Evolutionary conservation across 164 flowering plant species (phyloP), one percentile per base, ranked within the genome.

Genomic region (Sedum album): DNA sequence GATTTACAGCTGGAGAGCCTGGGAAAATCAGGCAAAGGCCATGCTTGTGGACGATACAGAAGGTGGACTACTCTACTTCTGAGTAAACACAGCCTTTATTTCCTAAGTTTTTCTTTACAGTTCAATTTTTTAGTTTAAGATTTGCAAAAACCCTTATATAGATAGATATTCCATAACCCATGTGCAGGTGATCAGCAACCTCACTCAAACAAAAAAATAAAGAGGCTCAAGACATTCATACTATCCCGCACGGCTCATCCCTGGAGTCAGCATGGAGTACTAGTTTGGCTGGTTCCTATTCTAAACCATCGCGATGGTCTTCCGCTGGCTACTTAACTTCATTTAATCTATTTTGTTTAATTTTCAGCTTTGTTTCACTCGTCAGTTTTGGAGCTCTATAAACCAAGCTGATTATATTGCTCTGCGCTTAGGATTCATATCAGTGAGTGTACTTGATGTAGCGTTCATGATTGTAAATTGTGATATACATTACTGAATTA

Each of bases 371-470:
- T 90, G 93, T 75, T 90, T 93, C 82, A 77, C 79, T 69, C 90
- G 91, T 35, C 98, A 90, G 70, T 86, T 90, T 67, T 86, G 94
- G 90, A 85, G 85, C 73, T 92, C 98, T 26, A 84, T 92, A 68
- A 81, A 73, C 66, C 81, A 78, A 79, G 82, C 91, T 26, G 96
- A 92, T 71, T 92, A 90, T 76, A 83, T 82, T 87, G 96, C 95
- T 71, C 74, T 92, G 74, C 88, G 96, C 39, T 73, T 79, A 63
- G 96, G 95, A 38, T 92, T 92, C 73, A 83, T 92, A 30, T 86
- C 84, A 60, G 96, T 90, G 80, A 76, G 90, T 77, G 42, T 23
- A 60, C 38, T 8, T 23, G 13, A 6, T 44, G 13, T 20, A n/a
- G 21, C 13, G 1, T 66, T 26, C 26, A 41, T 26, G n/a, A 44